These are phyloP conservation scores for Silene conica DNA, from an alignment of 148 eudicot genomes.

Conservation along the genomic window DNA sequence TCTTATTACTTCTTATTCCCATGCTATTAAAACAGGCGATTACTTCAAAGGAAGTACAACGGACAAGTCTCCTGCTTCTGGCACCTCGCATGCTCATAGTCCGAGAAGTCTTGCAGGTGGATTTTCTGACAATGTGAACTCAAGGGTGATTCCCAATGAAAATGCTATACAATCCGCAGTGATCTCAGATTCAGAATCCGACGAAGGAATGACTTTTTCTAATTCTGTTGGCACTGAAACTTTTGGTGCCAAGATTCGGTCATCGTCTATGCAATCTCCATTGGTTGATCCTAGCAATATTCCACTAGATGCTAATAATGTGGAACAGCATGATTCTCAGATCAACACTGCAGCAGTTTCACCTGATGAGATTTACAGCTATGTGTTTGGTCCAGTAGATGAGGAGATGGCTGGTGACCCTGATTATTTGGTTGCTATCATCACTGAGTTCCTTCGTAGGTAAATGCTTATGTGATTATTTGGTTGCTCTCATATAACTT, in stretches of 20 bases:
- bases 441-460: constrained; percentile 89
- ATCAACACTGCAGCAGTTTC: constrained; percentile 77
- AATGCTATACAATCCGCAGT: constrained; percentile 29
- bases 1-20: constrained; percentile 62
- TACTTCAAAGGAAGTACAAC: constrained; percentile 51
- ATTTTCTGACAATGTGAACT: constrained; percentile 30
- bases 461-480: constrained; percentile 43
- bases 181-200: constrained; percentile 53
- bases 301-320: constrained; percentile 36
- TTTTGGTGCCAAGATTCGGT: constrained; percentile 28
- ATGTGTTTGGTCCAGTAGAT: constrained; percentile 68
- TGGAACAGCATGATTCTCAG: constrained; percentile 55
- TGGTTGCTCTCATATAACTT: constrained; percentile 33
- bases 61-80: constrained; percentile 50
- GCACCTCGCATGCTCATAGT: constrained; percentile 29
- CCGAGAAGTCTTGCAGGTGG: constrained; percentile 33
- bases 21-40: constrained; percentile 71
- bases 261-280: constrained; percentile 38
- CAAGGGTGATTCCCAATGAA: constrained; percentile 31
- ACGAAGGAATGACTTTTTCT: constrained; percentile 40
- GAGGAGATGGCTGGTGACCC: constrained; percentile 85
- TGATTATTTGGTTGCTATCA: constrained; percentile 65
- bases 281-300: constrained; percentile 33
- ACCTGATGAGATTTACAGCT: constrained; percentile 71
- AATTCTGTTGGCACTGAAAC: constrained; percentile 35